A percentile compares a stretch with the other conserved stretches of the same genome.
These are phyloP conservation scores for Dysphania ambrosioides DNA, from an alignment of 148 eudicot species.

Conservation along the genomic window DNA sequence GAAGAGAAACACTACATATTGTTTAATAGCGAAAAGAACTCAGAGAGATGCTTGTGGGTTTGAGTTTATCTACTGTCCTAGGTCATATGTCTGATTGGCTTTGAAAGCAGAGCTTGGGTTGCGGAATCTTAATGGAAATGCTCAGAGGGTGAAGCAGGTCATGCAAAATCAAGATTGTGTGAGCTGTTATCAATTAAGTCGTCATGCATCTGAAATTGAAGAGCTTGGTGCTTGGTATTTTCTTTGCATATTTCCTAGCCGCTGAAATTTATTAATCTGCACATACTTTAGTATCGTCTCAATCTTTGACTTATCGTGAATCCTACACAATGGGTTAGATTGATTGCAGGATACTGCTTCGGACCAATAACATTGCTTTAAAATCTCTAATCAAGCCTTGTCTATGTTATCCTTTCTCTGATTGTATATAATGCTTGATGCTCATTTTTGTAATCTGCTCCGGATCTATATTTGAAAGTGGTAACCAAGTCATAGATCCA, in stretches of 20 bases:
- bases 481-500: background rate
- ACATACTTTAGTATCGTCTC: background rate
- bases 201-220: conserved; percentile 47
- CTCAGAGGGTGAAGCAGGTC: conserved; percentile 73
- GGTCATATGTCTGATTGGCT: conserved; percentile 16
- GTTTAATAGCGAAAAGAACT: conserved; percentile 58
- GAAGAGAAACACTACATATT: conserved; percentile 48
- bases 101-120: conserved; percentile 20
- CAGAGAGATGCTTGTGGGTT: conserved; percentile 67
- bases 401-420: background rate
- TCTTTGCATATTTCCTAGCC: background rate
- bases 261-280: background rate
- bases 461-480: background rate
- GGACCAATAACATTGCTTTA: background rate
- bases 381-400: background rate
- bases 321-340: background rate
- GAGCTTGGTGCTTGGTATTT: conserved; percentile 51
- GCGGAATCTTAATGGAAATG: conserved; percentile 53
- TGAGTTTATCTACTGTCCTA: conserved; percentile 43
- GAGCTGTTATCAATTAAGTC: conserved; percentile 34
- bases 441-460: background rate
- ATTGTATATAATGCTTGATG: background rate
- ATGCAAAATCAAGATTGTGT: conserved; percentile 34
- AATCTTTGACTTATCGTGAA: background rate
- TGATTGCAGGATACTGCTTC: background rate